phyloP scores from a whole-genome alignment of 2,329 filamentous ascomycete genomes.

The Sclerotinia nivalis region DNA sequence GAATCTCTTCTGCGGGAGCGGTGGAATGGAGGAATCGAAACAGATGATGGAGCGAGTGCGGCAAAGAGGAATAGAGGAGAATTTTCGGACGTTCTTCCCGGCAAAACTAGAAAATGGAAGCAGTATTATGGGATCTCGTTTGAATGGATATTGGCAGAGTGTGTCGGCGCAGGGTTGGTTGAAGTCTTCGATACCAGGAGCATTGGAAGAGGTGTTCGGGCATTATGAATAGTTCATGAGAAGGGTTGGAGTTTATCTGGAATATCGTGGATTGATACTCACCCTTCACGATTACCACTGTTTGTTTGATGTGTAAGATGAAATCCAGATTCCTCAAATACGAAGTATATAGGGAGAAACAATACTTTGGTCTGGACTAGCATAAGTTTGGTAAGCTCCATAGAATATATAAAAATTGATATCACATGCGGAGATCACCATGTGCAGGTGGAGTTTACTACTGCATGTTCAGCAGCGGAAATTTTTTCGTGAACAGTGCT shows the following conservation, averaged over 20 bases:
- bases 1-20: conserved; percentile 63
- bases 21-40: conserved; percentile 67
- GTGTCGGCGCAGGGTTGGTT: conserved; percentile 66
- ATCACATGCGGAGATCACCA: conserved; percentile 18
- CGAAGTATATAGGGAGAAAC: conserved; percentile 4
- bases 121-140: conserved; percentile 69
- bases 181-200: conserved; percentile 75
- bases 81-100: conserved; percentile 57
- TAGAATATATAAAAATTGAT: conserved; percentile 13
- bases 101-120: conserved; percentile 68
- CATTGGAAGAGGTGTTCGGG: conserved; percentile 66
- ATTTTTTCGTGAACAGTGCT: conserved; percentile 21
- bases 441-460: conserved; percentile 15
- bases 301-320: background rate
- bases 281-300: background rate
- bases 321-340: background rate
- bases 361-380: background rate
- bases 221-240: conserved; percentile 31
- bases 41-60: conserved; percentile 47
- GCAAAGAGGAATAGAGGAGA: conserved; percentile 57
- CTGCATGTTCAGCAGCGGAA: conserved; percentile 18
- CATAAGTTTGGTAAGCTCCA: conserved; percentile 13
- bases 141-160: conserved; percentile 71
- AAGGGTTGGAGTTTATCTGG: background rate
- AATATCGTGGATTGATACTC: background rate